Evolutionary conservation across 805 yeast species (phyloP).

Genomic region (Ogataea sp.): DNA sequence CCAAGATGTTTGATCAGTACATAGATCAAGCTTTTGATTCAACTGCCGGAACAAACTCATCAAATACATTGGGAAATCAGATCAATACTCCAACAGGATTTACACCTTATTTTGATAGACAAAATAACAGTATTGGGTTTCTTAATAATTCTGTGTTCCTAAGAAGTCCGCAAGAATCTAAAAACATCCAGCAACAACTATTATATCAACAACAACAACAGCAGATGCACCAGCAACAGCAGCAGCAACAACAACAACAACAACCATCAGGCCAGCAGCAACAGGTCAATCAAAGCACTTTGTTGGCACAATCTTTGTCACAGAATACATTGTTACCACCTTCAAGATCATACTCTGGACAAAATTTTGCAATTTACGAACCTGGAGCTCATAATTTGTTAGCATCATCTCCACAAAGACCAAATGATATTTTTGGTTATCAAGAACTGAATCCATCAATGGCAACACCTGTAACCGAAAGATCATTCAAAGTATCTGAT

Average conservation of each 20-base stretch:
- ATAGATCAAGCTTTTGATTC: background rate
- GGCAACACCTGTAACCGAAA: slow-evolving; percentile 4
- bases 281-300: background rate
- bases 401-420: slow-evolving; percentile 1
- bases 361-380: background rate
- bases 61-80: background rate
- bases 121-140: background rate
- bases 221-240: slow-evolving; percentile 2
- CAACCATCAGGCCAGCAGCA: background rate
- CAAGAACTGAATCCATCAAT: background rate
- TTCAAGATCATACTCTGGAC: background rate
- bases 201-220: background rate
- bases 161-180: background rate
- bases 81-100: slow-evolving; percentile 10
- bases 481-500: slow-evolving; percentile 6
- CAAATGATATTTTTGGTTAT: background rate
- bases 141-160: background rate
- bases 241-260: slow-evolving; percentile 2
- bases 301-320: background rate
- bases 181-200: slow-evolving; percentile 1
- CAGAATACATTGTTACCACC: background rate
- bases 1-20: slow-evolving; percentile 20
- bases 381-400: background rate
- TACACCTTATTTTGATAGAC: slow-evolving; percentile 20
- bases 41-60: background rate